Conservation (phyloP, 2,329 filamentous ascomycete species). For the Exophiala oligosperma region DNA sequence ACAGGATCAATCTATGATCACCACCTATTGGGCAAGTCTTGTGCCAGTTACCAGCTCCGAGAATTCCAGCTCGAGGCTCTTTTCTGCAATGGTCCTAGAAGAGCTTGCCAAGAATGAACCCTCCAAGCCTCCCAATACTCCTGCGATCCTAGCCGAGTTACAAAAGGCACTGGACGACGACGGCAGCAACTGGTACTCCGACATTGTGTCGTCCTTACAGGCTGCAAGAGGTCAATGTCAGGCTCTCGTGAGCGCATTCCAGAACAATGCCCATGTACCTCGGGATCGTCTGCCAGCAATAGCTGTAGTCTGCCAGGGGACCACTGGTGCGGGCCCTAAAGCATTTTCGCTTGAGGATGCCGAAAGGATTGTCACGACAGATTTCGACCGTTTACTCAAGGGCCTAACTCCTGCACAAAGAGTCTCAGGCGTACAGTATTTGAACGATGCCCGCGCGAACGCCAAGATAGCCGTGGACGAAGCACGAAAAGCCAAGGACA, state of each 20-base stretch:
- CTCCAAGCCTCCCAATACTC: slow-evolving; percentile 35
- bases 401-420: slow-evolving; percentile 84
- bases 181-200: slow-evolving; percentile 78
- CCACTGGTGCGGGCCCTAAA: slow-evolving; percentile 84
- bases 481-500: slow-evolving; percentile 74
- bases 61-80: slow-evolving; percentile 82
- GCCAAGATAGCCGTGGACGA: slow-evolving; percentile 74
- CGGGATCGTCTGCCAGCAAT: slow-evolving; percentile 73
- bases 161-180: slow-evolving; percentile 78
- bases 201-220: slow-evolving; percentile 86
- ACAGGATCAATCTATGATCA: slow-evolving; percentile 60
- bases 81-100: slow-evolving; percentile 79
- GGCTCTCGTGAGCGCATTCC: slow-evolving; percentile 85
- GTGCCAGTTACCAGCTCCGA: slow-evolving; percentile 68
- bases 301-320: slow-evolving; percentile 90
- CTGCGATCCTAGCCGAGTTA: slow-evolving; percentile 59
- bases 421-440: slow-evolving; percentile 74
- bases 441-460: slow-evolving; percentile 73
- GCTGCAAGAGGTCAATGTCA: slow-evolving; percentile 89
- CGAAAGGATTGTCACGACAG: slow-evolving; percentile 79
- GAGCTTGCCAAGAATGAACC: slow-evolving; percentile 72
- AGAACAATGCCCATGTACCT: slow-evolving; percentile 82
- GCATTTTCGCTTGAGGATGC: slow-evolving; percentile 88
- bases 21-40: slow-evolving; percentile 64
- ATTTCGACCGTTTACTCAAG: slow-evolving; percentile 87